phyloP scores from a whole-genome alignment of 192 early-diverging fungal species.

The Gaertneriomyces sp. region DNA sequence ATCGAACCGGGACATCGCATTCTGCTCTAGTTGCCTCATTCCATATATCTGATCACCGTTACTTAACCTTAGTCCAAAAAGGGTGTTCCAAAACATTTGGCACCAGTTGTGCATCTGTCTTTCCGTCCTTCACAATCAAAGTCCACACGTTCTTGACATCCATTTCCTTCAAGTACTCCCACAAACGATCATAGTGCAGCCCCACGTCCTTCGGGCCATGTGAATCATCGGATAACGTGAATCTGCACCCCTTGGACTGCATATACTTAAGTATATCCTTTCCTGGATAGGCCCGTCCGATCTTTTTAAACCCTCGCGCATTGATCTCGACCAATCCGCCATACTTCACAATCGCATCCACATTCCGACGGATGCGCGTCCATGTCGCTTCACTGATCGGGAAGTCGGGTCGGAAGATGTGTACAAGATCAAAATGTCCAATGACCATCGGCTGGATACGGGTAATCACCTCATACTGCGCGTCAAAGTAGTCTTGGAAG shows the following conservation, averaged over 20 bases:
- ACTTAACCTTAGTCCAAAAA: neutral
- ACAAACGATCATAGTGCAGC: constrained; percentile 74
- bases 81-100: neutral
- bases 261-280: constrained; percentile 73
- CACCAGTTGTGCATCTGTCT: neutral
- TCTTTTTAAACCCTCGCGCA: constrained; percentile 89
- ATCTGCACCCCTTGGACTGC: constrained; percentile 62
- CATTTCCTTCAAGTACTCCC: constrained; percentile 66
- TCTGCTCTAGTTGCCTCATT: too few species aligned
- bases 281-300: constrained; percentile 81
- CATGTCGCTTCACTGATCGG: constrained; percentile 47
- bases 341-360: constrained; percentile 72
- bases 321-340: constrained; percentile 94
- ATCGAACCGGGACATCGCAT: too few species aligned
- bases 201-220: constrained; percentile 88
- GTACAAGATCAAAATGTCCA: constrained; percentile 95
- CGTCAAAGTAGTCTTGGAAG: constrained; percentile 83
- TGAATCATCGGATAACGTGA: constrained; percentile 90
- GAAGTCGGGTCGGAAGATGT: constrained; percentile 66
- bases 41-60: too few species aligned
- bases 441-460: constrained; percentile 74
- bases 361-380: constrained; percentile 65
- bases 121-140: neutral
- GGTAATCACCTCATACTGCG: constrained; percentile 73
- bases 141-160: constrained; percentile 14